Conservation (phyloP, 257 asterid species). For the Lantana camara region DNA sequence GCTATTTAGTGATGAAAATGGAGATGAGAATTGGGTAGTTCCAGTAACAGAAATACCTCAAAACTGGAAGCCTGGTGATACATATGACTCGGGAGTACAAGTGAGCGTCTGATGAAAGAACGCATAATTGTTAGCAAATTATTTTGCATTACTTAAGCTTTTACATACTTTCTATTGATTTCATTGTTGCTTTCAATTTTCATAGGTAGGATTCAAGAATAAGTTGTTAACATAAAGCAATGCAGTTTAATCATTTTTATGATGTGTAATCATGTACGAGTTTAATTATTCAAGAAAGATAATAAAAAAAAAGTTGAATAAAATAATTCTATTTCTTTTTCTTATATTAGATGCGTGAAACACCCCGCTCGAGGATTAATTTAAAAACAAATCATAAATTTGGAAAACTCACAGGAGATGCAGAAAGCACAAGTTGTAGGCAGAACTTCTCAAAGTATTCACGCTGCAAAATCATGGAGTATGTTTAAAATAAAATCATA, state of each 20-base stretch:
- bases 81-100: conserved; percentile 81
- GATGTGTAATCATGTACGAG: neutral
- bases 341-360: too few species aligned
- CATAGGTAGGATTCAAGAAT: conserved; percentile 2
- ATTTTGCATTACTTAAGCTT: conserved; percentile 14
- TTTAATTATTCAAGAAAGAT: neutral
- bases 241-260: conserved; percentile 9
- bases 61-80: conserved; percentile 80
- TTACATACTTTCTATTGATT: conserved; percentile 13
- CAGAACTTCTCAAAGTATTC: neutral
- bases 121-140: conserved; percentile 5
- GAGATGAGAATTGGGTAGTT: conserved; percentile 70
- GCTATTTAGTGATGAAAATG: conserved; percentile 65
- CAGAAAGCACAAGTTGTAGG: neutral
- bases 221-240: conserved; percentile 3
- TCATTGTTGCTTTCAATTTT: neutral
- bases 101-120: conserved; percentile 41
- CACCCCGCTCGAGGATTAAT: too few species aligned
- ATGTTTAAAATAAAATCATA: neutral
- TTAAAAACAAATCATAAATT: too few species aligned
- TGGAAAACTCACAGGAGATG: neutral
- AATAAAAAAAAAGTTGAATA: neutral
- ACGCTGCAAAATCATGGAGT: too few species aligned
- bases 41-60: conserved; percentile 61
- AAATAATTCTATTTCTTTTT: neutral